These are phyloP conservation scores for Plasmodium knowlesi DNA, from an alignment of 169 alveolate species.

Conservation along the genomic window DNA sequence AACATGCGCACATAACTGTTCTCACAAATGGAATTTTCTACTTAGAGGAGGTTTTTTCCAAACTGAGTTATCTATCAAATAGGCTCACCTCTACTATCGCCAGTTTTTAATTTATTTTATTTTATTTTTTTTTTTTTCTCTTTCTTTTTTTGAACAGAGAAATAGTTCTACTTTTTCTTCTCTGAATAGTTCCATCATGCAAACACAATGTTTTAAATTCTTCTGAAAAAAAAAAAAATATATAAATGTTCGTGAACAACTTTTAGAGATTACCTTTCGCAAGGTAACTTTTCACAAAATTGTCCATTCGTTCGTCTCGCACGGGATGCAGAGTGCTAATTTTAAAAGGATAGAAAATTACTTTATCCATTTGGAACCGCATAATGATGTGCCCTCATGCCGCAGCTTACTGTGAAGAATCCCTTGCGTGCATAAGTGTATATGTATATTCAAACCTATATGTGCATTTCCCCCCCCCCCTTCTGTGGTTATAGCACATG, in stretches of 20 bases:
- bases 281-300: neutral
- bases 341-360: neutral
- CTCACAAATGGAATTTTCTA: neutral
- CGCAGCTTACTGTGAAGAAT: neutral
- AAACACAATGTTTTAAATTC: neutral
- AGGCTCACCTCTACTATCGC: neutral
- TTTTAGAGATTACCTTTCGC: neutral
- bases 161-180: neutral
- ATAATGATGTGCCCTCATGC: neutral
- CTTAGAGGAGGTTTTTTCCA: neutral
- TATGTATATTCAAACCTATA: neutral
- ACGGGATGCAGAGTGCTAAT: neutral
- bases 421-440: neutral
- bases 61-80: neutral
- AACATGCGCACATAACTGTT: neutral
- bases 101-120: neutral
- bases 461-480: neutral
- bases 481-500: neutral
- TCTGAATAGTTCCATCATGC: neutral
- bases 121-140: neutral
- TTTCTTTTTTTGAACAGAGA: neutral
- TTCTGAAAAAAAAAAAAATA: neutral
- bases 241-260: neutral
- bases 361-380: neutral
- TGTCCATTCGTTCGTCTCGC: neutral